Evolutionary conservation across 2,329 filamentous ascomycete species (phyloP).

Genomic region (Triangularia verruculosa): DNA sequence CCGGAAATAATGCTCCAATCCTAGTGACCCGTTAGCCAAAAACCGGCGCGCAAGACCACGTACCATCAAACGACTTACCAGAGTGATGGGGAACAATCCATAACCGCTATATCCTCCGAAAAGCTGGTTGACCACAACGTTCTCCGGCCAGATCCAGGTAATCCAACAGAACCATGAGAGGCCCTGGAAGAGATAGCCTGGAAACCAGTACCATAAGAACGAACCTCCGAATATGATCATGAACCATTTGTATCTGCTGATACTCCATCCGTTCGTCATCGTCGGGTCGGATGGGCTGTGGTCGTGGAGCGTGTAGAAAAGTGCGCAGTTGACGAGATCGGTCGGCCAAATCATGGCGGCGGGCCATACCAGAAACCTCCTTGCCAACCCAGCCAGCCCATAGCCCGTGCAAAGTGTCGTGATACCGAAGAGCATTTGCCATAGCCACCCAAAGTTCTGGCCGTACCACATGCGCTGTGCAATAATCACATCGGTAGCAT

Average conservation of each 20-base stretch:
- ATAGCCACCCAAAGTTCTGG: conserved; percentile 56
- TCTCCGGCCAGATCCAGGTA: conserved; percentile 48
- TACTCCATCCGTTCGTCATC: conserved; percentile 56
- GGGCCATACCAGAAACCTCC: conserved; percentile 59
- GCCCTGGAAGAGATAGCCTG: conserved; percentile 53
- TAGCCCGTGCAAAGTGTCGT: conserved; percentile 63
- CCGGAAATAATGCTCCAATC: conserved; percentile 45
- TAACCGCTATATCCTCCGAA: conserved; percentile 44
- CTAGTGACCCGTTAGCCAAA: conserved; percentile 18
- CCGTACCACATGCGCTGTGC: conserved; percentile 56
- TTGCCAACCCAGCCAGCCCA: conserved; percentile 57
- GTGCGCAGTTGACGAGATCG: conserved; percentile 57
- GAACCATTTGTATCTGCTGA: conserved; percentile 64
- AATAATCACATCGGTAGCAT: conserved; percentile 51
- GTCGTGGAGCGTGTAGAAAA: conserved; percentile 66
- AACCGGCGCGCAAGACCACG: not conserved
- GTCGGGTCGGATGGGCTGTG: conserved; percentile 50
- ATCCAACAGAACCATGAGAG: conserved; percentile 44
- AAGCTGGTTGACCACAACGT: conserved; percentile 43
- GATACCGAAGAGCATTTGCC: conserved; percentile 58
- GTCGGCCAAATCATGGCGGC: conserved; percentile 65
- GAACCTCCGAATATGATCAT: conserved; percentile 51
- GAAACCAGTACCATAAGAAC: conserved; percentile 56
- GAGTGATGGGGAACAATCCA: conserved; percentile 37
- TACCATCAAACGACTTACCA: conserved; percentile 26